Base-by-base conservation (phyloP, 495 filamentous ascomycete genomes). In the Cryomyces minteri region DNA sequence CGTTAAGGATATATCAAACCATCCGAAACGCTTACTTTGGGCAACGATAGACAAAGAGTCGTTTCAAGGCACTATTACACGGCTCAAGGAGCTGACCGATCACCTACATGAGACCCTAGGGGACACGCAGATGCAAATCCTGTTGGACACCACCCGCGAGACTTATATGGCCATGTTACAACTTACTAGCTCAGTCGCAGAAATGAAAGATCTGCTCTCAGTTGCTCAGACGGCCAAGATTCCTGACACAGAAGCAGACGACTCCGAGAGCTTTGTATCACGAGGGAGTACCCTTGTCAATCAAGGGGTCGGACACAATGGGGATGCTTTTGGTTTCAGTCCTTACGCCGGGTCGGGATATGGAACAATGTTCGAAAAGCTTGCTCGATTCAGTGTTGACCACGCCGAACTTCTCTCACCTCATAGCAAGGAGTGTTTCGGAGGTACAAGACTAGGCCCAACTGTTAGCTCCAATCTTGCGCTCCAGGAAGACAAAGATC, bases 401-500 rank as follows among this genome's bases (percentile, higher is more conserved):
- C 7, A 37, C 12, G 34, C 34, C 34, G 34, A 37, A 12, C 34
- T 37, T 37, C 34, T 12, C 34, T 7, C 7, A 12, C 7, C 34
- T 37, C 34, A 12, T 12, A 12, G 12, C 34, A 7, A 12, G 34
- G 7, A 37, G 12, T 7, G 7, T 37, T 7, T 37, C 7, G 12
- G 7, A 37, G 34, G 34, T 7, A 7, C 12, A 37, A 7, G 34
- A 37, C 7, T 7, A 37, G 12, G 7, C 7, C 34, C 12, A 37
- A 37, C 12, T 12, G 34, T 12, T 37, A 7, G 34, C 34, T 37
- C 34, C 34, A 7, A 12, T 7, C 7, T 37, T 12, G 12, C 34
- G 25, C 39, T 41, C 47, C 10, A 18, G 4, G 54, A 57, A 29
- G 54, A 54, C 25, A 43, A 6, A 28, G 41, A 48, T 41, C 9